These are phyloP conservation scores for Nicotiana sylvestris DNA, from an alignment of 257 asterid genomes.

Conservation along the genomic window DNA sequence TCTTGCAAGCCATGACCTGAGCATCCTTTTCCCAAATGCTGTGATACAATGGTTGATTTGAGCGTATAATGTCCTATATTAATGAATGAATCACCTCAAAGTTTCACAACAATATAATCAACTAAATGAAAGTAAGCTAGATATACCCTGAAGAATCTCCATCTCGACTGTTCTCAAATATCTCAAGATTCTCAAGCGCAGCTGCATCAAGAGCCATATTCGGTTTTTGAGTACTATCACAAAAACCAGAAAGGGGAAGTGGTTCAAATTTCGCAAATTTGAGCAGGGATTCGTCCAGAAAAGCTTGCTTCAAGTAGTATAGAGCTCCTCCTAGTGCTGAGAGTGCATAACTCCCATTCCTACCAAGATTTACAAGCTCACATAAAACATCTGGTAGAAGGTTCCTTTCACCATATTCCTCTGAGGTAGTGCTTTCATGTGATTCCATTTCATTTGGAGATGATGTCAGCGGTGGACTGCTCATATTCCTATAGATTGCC, in stretches of 20 bases:
- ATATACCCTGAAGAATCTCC: constrained; percentile 86
- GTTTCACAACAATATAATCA: constrained; percentile 5
- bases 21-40: constrained; percentile 88
- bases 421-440: constrained; percentile 27
- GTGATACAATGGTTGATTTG: constrained; percentile 88
- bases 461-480: constrained; percentile 29
- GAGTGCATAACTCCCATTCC: constrained; percentile 78
- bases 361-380: constrained; percentile 61
- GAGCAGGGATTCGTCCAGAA: constrained; percentile 77
- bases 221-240: constrained; percentile 54
- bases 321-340: constrained; percentile 93
- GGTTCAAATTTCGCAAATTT: constrained; percentile 83
- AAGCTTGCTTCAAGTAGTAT: constrained; percentile 86
- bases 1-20: constrained; percentile 87
- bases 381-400: constrained; percentile 62
- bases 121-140: constrained; percentile 10
- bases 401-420: constrained; percentile 28
- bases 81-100: constrained; percentile 1
- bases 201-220: constrained; percentile 93
- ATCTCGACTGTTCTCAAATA: constrained; percentile 87
- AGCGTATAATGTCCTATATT: constrained; percentile 68
- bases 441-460: constrained; percentile 27
- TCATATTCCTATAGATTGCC: constrained; percentile 39
- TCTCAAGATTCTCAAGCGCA: constrained; percentile 94
- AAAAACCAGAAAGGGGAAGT: constrained; percentile 76